These are phyloP conservation scores for Acanthamoeba castellanii DNA, from an alignment of 208 protist genomes.

Conservation along the genomic window DNA sequence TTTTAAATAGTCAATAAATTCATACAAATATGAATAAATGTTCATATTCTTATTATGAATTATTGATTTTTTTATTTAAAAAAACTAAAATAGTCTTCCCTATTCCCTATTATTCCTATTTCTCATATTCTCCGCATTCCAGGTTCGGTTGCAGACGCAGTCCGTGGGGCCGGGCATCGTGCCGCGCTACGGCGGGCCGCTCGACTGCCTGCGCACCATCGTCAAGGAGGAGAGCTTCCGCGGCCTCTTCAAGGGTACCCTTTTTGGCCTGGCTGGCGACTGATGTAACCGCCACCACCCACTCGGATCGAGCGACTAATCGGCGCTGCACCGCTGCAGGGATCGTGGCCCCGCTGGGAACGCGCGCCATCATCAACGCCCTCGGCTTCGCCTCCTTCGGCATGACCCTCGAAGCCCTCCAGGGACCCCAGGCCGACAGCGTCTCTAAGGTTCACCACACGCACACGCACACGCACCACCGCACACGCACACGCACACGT, in stretches of 20 bases:
- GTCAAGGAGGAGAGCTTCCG: constrained; percentile 3
- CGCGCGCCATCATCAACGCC: constrained; percentile 62
- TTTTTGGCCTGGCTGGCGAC: neutral
- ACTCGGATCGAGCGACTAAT: too few species aligned
- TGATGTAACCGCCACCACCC: too few species aligned
- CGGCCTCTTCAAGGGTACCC: constrained; percentile 49
- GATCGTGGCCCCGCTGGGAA: neutral
- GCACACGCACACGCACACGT: too few species aligned
- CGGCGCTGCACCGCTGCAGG: too few species aligned
- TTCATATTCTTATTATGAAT: neutral
- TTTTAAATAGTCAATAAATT: neutral
- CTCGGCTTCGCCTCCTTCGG: constrained; percentile 38
- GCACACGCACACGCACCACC: neutral
- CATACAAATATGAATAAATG: neutral
- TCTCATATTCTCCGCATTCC: neutral
- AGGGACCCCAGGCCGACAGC: neutral
- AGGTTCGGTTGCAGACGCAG: constrained; percentile 49
- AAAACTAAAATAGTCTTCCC: neutral
- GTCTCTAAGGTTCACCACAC: neutral
- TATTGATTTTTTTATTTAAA: too few species aligned
- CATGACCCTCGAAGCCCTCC: constrained; percentile 16
- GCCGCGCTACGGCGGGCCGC: neutral
- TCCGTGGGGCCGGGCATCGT: constrained; percentile 1
- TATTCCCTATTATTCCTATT: neutral
- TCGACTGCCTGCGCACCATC: constrained; percentile 37